Base-by-base conservation (phyloP, 1,139 yeast genomes). In the Geotrichum reessii region DNA sequence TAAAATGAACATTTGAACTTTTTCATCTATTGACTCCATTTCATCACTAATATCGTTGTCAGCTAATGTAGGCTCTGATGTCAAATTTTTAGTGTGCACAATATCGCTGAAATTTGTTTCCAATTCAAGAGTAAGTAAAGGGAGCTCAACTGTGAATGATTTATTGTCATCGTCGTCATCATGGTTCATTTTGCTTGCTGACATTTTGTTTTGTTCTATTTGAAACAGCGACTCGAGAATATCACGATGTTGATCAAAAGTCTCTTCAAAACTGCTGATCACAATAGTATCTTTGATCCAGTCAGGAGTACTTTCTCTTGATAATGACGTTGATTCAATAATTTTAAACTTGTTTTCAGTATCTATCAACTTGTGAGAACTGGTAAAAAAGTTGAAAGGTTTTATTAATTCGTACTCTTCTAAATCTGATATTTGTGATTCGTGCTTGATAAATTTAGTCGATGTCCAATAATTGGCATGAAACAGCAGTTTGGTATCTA, bases 31-130 rank as follows among this genome's bases (percentile, higher is more conserved):
- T 25, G 28, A 25, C 7, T 25, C 28, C 33, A 31, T 12, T 21
- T 55, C 54, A 12, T 50, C 51, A 42, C 54, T 55, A 6, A 55
- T 14, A 33, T 55, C 51, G 9, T 22, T 6, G n/a, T 55, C 58
- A 6, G 58, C 52, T 12, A 53, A n/a, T 12, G 33, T 42, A 11
- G 53, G 53, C 53, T 47, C 56, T n/a, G 44, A 47, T 25, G 28
- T 25, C 28, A 25, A 25, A 25, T 5, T 5, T 7, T 25, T 7
- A 25, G 7, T 25, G 28, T 25, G 28, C 7, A 25, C 28, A 25
- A 25, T 25, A 7, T 25, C 28, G 33, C 49, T 19, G n/a, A 54
- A 33, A 33, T 28, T 14, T 14, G 25, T 27, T 9, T 37, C 3
- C 3, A 14, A 11, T 3, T 14, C 24, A n/a, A 46, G 24, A 21